Evolutionary conservation across 495 filamentous ascomycete genomes (phyloP).

Genomic region (Bryoglossum gracile): DNA sequence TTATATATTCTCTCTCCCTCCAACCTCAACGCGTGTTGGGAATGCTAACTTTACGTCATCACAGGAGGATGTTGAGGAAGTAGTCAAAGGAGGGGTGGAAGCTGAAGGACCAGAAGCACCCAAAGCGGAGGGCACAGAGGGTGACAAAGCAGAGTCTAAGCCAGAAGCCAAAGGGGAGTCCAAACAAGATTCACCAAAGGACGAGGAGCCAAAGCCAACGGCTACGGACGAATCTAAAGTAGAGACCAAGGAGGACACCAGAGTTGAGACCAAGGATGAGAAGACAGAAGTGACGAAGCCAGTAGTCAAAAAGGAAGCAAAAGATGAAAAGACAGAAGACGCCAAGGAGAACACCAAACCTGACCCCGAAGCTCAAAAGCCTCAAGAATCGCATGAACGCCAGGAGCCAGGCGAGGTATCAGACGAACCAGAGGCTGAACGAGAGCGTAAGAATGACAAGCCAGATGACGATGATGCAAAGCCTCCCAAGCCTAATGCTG

Average conservation of each 20-base stretch:
- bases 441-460: not conserved
- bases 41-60: too few species aligned
- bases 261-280: not conserved
- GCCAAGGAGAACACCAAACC: conserved; percentile 11
- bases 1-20: too few species aligned
- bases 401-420: not conserved
- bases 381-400: too few species aligned
- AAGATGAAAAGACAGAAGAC: conserved; percentile 2
- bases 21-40: too few species aligned
- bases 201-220: too few species aligned
- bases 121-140: too few species aligned
- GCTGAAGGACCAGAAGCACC: too few species aligned
- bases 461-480: not conserved
- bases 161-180: conserved; percentile 11
- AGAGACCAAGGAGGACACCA: conserved; percentile 2
- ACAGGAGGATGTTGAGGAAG: too few species aligned
- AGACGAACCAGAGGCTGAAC: not conserved
- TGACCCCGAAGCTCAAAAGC: too few species aligned
- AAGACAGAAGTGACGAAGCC: not conserved
- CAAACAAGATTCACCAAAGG: not conserved
- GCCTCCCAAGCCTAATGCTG: conserved; percentile 18
- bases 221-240: too few species aligned
- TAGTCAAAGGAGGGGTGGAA: too few species aligned
- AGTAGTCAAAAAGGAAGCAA: conserved; percentile 10
- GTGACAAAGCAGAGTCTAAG: conserved; percentile 15